These are phyloP conservation scores for Endocarpon pusillum DNA, from an alignment of 495 filamentous ascomycete species.

Conservation along the genomic window DNA sequence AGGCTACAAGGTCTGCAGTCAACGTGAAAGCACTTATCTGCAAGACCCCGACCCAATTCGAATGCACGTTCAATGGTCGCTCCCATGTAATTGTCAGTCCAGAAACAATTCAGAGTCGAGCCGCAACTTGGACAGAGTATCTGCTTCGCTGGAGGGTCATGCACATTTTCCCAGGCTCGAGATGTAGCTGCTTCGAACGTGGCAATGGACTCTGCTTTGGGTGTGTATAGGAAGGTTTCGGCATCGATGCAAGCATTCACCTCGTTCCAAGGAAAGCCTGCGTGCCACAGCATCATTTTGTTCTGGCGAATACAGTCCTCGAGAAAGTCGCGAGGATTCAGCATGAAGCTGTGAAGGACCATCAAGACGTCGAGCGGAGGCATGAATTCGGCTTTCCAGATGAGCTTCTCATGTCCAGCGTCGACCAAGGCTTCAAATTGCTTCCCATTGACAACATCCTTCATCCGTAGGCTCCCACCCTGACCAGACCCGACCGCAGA, in stretches of 20 bases:
- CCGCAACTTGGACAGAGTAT: constrained; percentile 42
- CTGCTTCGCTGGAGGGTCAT: constrained; percentile 28
- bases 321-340: constrained; percentile 62
- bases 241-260: constrained; percentile 49
- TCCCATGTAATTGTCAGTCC: constrained; percentile 12
- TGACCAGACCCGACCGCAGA: constrained; percentile 3
- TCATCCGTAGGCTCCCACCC: not conserved
- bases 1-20: constrained; percentile 30
- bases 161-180: constrained; percentile 39
- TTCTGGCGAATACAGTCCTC: constrained; percentile 59
- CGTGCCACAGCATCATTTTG: constrained; percentile 40
- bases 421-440: constrained; percentile 10
- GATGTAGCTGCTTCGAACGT: constrained; percentile 35
- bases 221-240: constrained; percentile 41
- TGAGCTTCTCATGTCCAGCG: constrained; percentile 12
- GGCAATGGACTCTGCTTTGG: constrained; percentile 24
- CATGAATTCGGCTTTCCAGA: constrained; percentile 4
- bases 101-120: constrained; percentile 7
- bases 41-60: constrained; percentile 32
- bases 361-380: constrained; percentile 54
- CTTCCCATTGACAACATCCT: constrained; percentile 8
- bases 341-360: constrained; percentile 80
- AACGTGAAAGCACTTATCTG: constrained; percentile 40
- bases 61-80: constrained; percentile 10
- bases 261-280: constrained; percentile 53